Evolutionary conservation across 225 moss, liverwort and hornwort species (phyloP).

Genomic region (Physcomitrium patens): DNA sequence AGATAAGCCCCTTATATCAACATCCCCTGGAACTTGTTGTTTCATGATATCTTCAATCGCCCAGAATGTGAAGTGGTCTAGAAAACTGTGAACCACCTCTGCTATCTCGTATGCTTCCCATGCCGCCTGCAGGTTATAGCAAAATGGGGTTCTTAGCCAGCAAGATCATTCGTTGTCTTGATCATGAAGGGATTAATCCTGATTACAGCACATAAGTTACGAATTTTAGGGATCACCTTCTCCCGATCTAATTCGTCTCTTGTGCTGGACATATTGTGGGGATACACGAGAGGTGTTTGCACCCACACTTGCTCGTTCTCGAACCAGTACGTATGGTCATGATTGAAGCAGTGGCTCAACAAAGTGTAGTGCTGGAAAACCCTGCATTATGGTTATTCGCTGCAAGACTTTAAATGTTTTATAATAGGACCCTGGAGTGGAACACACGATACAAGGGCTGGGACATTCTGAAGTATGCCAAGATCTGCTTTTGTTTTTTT

Average conservation of each 20-base stretch:
- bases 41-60: slow-evolving; percentile 50
- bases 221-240: slow-evolving; percentile 27
- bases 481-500: not conserved
- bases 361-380: slow-evolving; percentile 61
- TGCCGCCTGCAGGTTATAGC: slow-evolving; percentile 35
- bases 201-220: not conserved
- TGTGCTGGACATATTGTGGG: slow-evolving; percentile 40
- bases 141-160: not conserved
- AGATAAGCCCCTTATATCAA: slow-evolving; percentile 39
- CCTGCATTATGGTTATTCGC: slow-evolving; percentile 48
- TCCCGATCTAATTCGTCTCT: slow-evolving; percentile 44
- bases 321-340: slow-evolving; percentile 43
- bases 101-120: slow-evolving; percentile 44
- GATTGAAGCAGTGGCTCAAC: slow-evolving; percentile 52
- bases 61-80: slow-evolving; percentile 43
- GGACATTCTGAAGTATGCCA: slow-evolving; percentile 4
- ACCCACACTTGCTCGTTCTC: slow-evolving; percentile 51
- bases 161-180: not conserved
- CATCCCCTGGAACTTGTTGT: slow-evolving; percentile 25
- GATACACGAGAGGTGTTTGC: slow-evolving; percentile 48
- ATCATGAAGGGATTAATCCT: not conserved
- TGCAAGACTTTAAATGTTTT: slow-evolving; percentile 35
- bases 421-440: slow-evolving; percentile 6
- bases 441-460: not conserved
- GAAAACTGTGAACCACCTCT: slow-evolving; percentile 33